Evolutionary conservation across 805 yeast genomes (phyloP).

Genomic region (Ogataea sp.): DNA sequence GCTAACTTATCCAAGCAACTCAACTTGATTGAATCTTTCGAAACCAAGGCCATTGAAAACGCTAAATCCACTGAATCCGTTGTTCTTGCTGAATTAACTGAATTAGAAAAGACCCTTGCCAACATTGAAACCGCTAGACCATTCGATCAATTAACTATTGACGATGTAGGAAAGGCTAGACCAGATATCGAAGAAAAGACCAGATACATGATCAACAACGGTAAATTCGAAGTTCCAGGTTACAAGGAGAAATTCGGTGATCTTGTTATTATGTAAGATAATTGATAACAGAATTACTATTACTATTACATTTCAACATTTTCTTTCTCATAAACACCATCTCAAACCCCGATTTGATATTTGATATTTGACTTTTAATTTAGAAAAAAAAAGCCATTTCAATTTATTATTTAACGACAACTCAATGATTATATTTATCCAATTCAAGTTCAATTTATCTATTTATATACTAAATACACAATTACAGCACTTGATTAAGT

Average conservation of each 20-base stretch:
- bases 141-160: conserved; percentile 93
- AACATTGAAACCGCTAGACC: conserved; percentile 98
- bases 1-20: conserved; percentile 84
- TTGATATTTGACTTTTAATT: too few relatives aligned
- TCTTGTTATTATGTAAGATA: conserved; percentile 75
- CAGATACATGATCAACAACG: conserved; percentile 87
- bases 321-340: too few relatives aligned
- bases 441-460: too few relatives aligned
- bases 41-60: conserved; percentile 90
- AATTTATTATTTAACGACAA: conserved; percentile 1
- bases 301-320: neutral
- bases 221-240: conserved; percentile 97
- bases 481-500: too few relatives aligned
- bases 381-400: too few relatives aligned
- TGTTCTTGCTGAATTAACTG: conserved; percentile 78
- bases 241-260: conserved; percentile 98
- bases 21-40: conserved; percentile 87
- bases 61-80: conserved; percentile 89
- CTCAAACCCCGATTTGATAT: too few relatives aligned
- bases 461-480: too few relatives aligned
- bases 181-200: conserved; percentile 98
- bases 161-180: conserved; percentile 89
- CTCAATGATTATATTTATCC: too few relatives aligned
- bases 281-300: neutral
- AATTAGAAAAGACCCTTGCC: conserved; percentile 78